Conservation (phyloP, 352 stramenopile species). For the Phytophthora pini region DNA sequence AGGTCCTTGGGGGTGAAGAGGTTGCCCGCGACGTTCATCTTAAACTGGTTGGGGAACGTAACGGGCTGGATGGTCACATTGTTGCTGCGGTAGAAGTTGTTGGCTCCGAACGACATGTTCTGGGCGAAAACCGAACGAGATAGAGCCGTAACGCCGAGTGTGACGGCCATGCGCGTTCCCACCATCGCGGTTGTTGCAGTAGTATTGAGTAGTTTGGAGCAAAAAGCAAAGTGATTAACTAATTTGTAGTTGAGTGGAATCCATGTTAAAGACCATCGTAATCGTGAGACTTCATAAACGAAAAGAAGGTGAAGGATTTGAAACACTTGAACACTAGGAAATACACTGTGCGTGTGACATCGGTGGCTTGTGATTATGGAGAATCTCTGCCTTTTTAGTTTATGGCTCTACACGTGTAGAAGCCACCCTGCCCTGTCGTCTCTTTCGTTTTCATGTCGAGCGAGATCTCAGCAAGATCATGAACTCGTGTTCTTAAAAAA, state of each 20-base stretch:
- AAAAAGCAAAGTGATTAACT: conserved; percentile 19
- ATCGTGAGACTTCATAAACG: background rate
- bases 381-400: too few species aligned
- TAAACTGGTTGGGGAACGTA: conserved; percentile 18
- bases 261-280: too few species aligned
- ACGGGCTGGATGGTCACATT: conserved; percentile 19
- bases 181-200: conserved; percentile 12
- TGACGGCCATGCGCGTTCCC: conserved; percentile 5
- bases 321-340: too few species aligned
- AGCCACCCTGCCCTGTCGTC: too few species aligned
- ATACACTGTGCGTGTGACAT: too few species aligned
- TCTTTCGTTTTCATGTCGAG: too few species aligned
- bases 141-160: conserved; percentile 8
- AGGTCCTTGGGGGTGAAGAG: conserved; percentile 20
- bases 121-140: conserved; percentile 8
- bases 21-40: conserved; percentile 16
- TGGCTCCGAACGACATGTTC: conserved; percentile 24
- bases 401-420: too few species aligned
- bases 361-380: too few species aligned
- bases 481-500: too few species aligned
- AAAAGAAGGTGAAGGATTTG: background rate
- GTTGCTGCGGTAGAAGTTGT: conserved; percentile 29
- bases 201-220: conserved; percentile 7
- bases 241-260: background rate
- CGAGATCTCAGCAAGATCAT: too few species aligned